Evolutionary conservation across 805 yeast genomes (phyloP).

Genomic region (Wickerhamiella dianesei): DNA sequence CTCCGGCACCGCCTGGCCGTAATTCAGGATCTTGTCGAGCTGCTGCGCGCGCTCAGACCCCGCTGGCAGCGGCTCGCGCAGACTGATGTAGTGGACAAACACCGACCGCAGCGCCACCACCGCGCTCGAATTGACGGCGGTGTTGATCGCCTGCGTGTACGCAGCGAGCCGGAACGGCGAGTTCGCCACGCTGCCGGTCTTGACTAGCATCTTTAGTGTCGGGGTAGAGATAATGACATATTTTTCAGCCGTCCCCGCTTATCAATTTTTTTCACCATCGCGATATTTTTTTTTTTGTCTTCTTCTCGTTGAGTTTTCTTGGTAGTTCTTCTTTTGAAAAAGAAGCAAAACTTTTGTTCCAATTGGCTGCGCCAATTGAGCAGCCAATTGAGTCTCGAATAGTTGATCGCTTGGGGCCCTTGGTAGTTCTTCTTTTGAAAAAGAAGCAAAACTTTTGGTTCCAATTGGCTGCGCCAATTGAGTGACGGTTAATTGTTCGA

Average conservation of each 20-base stretch:
- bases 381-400: no score
- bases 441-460: no score
- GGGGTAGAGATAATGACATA: neutral
- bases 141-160: constrained; percentile 58
- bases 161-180: constrained; percentile 74
- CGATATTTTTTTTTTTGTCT: neutral
- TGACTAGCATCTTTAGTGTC: constrained; percentile 14
- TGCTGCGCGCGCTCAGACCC: constrained; percentile 25
- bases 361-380: no score
- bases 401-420: no score
- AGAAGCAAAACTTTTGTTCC: no score
- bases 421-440: no score
- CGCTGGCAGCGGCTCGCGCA: constrained; percentile 26
- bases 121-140: constrained; percentile 50
- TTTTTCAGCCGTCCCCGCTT: neutral
- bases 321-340: no score
- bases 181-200: constrained; percentile 69
- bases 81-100: constrained; percentile 68
- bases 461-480: no score
- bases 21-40: constrained; percentile 51
- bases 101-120: constrained; percentile 60
- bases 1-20: constrained; percentile 53
- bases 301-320: no score
- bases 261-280: neutral
- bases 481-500: no score